Conservation (phyloP, 768 basidiomycete genomes). For the Boletus sensibilis region DNA sequence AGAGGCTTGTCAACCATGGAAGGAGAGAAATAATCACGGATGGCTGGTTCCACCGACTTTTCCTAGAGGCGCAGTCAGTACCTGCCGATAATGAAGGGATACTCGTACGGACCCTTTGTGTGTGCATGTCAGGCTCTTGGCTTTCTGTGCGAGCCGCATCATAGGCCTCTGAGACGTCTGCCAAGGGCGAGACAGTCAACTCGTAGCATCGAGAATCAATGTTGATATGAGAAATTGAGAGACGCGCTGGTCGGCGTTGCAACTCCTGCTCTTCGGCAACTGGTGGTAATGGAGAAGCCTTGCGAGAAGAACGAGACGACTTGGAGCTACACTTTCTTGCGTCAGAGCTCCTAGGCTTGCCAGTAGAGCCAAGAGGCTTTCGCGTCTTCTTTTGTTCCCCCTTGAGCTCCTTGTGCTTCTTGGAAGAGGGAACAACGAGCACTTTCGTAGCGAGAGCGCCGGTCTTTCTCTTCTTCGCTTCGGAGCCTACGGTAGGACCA, state of each 20-base stretch:
- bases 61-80: conserved; percentile 38
- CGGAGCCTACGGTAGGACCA: conserved; percentile 35
- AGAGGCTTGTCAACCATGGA: conserved; percentile 18
- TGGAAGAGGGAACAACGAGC: conserved; percentile 35
- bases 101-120: conserved; percentile 47
- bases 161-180: conserved; percentile 73
- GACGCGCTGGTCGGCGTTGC: conserved; percentile 27
- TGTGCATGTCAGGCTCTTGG: conserved; percentile 41
- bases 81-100: background rate
- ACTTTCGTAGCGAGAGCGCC: conserved; percentile 56
- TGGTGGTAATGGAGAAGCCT: conserved; percentile 59
- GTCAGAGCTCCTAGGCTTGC: conserved; percentile 32
- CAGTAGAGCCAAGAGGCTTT: conserved; percentile 39
- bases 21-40: conserved; percentile 52
- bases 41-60: conserved; percentile 52
- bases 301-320: conserved; percentile 38
- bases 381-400: conserved; percentile 57
- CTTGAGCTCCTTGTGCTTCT: conserved; percentile 46
- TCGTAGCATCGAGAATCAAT: conserved; percentile 80
- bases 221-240: conserved; percentile 45
- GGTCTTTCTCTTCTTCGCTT: conserved; percentile 65
- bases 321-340: conserved; percentile 41
- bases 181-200: conserved; percentile 73
- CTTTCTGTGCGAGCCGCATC: conserved; percentile 42
- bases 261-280: conserved; percentile 51